A percentile compares a stretch with the other conserved stretches of the same genome.
These are phyloP conservation scores for Cyclanthera cordifolia DNA, from an alignment of 306 rosid species.

Conservation along the genomic window DNA sequence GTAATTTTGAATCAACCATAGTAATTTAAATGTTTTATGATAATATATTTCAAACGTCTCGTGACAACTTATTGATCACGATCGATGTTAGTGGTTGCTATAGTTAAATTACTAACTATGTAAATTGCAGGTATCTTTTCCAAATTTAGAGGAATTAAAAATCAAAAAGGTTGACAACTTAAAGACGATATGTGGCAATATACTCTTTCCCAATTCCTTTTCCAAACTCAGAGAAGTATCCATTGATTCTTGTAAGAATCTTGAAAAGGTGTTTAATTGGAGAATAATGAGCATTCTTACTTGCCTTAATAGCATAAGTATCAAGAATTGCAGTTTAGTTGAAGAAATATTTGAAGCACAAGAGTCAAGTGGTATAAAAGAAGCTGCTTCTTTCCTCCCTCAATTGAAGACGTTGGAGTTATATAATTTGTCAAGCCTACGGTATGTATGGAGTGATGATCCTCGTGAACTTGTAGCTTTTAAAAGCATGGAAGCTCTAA, in stretches of 20 bases:
- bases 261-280: background rate
- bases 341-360: background rate
- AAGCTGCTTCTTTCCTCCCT: background rate
- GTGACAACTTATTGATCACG: no score
- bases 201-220: background rate
- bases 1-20: no score
- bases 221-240: no score
- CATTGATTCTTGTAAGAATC: no score
- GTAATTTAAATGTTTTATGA: no score
- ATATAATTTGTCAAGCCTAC: background rate
- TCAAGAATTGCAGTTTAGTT: background rate
- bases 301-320: background rate
- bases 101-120: background rate
- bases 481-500: background rate
- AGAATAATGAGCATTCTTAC: background rate
- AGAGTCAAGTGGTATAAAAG: background rate
- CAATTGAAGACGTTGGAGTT: background rate
- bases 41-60: background rate
- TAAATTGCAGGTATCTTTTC: background rate
- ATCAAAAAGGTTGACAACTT: background rate
- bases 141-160: background rate
- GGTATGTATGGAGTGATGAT: background rate
- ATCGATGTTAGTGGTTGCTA: background rate
- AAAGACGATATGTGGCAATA: background rate
- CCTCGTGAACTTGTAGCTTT: background rate